Evolutionary conservation across 768 basidiomycete genomes (phyloP).

Genomic region (Mrakia blollopis): DNA sequence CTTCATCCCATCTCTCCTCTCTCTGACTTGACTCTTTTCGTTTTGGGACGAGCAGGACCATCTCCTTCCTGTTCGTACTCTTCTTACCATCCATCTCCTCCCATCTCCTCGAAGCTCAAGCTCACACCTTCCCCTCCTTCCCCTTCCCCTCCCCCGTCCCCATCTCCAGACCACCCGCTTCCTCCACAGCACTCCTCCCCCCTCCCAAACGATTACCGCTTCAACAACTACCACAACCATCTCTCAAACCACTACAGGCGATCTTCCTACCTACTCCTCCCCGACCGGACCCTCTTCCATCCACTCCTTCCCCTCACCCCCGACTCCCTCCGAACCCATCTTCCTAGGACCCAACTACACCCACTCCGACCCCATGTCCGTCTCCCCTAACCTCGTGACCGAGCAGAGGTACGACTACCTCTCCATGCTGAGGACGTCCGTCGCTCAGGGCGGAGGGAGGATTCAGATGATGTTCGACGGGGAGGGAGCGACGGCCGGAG

Average conservation of each 20-base stretch:
- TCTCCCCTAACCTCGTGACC: background rate
- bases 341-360: slow-evolving; percentile 13
- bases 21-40: background rate
- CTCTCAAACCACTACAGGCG: background rate
- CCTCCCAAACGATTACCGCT: background rate
- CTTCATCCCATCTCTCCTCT: background rate
- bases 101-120: background rate
- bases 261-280: background rate
- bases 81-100: background rate
- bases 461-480: slow-evolving; percentile 2
- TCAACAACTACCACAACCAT: background rate
- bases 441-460: background rate
- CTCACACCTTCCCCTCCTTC: background rate
- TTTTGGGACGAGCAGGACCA: background rate
- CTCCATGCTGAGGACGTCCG: background rate
- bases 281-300: background rate
- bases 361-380: background rate
- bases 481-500: background rate
- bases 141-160: too few species aligned
- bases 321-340: slow-evolving; percentile 5
- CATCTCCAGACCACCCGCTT: slow-evolving; percentile 8
- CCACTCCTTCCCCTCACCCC: slow-evolving; percentile 6
- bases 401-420: slow-evolving; percentile 6
- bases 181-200: background rate
- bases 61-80: background rate